phyloP scores from a whole-genome alignment of 2,329 filamentous ascomycete species.

The Didymosphaeria variabile region DNA sequence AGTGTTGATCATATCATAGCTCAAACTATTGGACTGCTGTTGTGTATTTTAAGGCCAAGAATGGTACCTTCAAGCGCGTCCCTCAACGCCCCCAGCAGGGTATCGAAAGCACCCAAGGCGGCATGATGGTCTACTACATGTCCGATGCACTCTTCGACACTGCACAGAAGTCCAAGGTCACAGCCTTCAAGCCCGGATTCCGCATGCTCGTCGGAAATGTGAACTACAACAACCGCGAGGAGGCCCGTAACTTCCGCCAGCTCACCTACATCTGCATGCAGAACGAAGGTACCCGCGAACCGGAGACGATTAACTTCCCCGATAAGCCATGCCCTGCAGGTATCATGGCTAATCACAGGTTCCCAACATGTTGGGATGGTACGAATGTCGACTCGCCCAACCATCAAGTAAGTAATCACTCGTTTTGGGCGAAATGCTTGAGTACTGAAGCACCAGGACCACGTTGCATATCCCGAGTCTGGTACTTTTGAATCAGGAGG shows the following conservation, averaged over 20 bases:
- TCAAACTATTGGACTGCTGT: conserved; percentile 38
- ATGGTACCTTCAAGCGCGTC: conserved; percentile 52
- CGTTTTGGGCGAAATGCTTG: too few relatives aligned
- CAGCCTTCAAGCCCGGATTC: conserved; percentile 56
- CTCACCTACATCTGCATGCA: conserved; percentile 42
- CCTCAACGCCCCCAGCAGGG: conserved; percentile 53
- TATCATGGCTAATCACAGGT: conserved; percentile 37
- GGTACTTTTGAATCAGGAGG: conserved; percentile 46
- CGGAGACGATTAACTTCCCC: conserved; percentile 49
- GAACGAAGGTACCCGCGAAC: conserved; percentile 42
- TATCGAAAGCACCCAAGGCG: conserved; percentile 54
- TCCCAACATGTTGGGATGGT: conserved; percentile 57
- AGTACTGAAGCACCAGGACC: conserved; percentile 41
- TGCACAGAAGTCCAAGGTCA: conserved; percentile 48
- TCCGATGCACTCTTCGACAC: conserved; percentile 46
- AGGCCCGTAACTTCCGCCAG: conserved; percentile 41
- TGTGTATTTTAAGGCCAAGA: conserved; percentile 30
- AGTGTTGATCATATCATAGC: neutral
- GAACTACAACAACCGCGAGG: conserved; percentile 33
- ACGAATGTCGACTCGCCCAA: conserved; percentile 61
- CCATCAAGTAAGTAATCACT: conserved; percentile 53
- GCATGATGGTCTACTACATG: conserved; percentile 32
- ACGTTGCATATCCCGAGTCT: conserved; percentile 52
- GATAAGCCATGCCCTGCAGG: conserved; percentile 54
- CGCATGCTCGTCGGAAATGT: conserved; percentile 59